A percentile compares a stretch with the other conserved stretches of the same genome.
Conservation (phyloP, 169 alveolate species). For the Plasmodium inui region DNA sequence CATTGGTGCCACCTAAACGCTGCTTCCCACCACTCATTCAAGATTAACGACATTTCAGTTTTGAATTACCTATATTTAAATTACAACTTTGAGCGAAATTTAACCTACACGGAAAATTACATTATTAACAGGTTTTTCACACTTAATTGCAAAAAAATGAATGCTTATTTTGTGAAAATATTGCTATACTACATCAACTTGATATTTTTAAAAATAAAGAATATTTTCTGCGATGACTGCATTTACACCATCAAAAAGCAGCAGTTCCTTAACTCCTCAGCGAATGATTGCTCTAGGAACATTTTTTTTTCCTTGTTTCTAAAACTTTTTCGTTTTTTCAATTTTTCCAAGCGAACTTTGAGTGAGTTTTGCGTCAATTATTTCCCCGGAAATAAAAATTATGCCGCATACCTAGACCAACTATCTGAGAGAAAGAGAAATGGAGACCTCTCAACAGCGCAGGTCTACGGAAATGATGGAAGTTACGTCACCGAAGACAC, state of each 20-base stretch:
- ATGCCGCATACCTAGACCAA: conserved; percentile 6
- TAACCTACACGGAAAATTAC: conserved; percentile 46
- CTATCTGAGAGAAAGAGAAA: neutral
- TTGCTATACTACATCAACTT: conserved; percentile 53
- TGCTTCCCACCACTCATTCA: conserved; percentile 1
- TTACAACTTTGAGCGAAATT: conserved; percentile 50
- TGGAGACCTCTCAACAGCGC: neutral
- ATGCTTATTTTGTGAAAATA: conserved; percentile 70
- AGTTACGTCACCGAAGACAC: neutral
- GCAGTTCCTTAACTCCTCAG: conserved; percentile 55
- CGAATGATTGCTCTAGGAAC: conserved; percentile 70
- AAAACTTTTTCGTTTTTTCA: conserved; percentile 37
- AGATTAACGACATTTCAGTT: conserved; percentile 46
- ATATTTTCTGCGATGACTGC: conserved; percentile 75
- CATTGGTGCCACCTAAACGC: neutral
- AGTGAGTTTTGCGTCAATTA: conserved; percentile 30
- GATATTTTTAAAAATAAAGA: conserved; percentile 62
- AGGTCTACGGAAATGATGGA: neutral
- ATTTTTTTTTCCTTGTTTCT: conserved; percentile 49
- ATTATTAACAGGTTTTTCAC: conserved; percentile 46
- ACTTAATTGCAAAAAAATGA: conserved; percentile 52
- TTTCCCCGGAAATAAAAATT: conserved; percentile 69
- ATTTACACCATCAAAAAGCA: conserved; percentile 71
- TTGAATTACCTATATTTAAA: conserved; percentile 65
- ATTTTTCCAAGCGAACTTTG: conserved; percentile 34